phyloP scores from a whole-genome alignment of 2,329 filamentous ascomycete species.

The Nigrospora sphaerica region DNA sequence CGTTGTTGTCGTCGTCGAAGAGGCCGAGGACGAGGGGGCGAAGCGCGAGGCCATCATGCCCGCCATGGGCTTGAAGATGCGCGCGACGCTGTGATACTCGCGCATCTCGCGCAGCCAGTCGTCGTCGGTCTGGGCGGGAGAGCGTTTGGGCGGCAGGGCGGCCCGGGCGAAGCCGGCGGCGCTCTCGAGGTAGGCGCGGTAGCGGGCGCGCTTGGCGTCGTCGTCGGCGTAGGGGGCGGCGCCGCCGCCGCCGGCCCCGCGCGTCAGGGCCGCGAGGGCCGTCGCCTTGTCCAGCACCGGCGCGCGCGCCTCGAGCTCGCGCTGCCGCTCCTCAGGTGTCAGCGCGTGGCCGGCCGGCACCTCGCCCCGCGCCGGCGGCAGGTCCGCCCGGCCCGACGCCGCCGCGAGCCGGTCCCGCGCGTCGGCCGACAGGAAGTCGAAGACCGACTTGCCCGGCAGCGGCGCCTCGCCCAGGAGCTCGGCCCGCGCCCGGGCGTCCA shows the following conservation, averaged over 20 bases:
- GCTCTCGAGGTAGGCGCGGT: conserved; percentile 73
- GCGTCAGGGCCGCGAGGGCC: conserved; percentile 60
- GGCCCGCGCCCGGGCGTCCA: conserved; percentile 72
- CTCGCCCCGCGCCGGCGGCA: conserved; percentile 74
- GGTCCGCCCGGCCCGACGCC: conserved; percentile 66
- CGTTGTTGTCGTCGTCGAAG: background rate
- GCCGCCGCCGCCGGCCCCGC: conserved; percentile 57
- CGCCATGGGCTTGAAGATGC: conserved; percentile 84
- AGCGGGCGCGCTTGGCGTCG: conserved; percentile 70
- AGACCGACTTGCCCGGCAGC: conserved; percentile 88
- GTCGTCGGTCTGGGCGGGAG: conserved; percentile 43
- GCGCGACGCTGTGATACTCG: conserved; percentile 61
- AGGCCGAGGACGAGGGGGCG: conserved; percentile 50
- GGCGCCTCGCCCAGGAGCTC: conserved; percentile 72
- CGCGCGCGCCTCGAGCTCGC: conserved; percentile 49
- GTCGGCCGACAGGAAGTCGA: conserved; percentile 79
- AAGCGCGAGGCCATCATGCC: conserved; percentile 92
- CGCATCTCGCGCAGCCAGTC: conserved; percentile 75
- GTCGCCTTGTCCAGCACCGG: conserved; percentile 60
- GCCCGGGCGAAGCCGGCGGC: conserved; percentile 55
- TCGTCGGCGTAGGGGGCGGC: conserved; percentile 77
- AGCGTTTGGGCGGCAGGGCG: conserved; percentile 40
- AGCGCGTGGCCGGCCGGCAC: conserved; percentile 57
- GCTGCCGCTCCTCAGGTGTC: conserved; percentile 55
- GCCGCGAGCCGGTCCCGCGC: conserved; percentile 70